phyloP scores from a whole-genome alignment of 495 filamentous ascomycete species.

The Xeromyces bisporus region DNA sequence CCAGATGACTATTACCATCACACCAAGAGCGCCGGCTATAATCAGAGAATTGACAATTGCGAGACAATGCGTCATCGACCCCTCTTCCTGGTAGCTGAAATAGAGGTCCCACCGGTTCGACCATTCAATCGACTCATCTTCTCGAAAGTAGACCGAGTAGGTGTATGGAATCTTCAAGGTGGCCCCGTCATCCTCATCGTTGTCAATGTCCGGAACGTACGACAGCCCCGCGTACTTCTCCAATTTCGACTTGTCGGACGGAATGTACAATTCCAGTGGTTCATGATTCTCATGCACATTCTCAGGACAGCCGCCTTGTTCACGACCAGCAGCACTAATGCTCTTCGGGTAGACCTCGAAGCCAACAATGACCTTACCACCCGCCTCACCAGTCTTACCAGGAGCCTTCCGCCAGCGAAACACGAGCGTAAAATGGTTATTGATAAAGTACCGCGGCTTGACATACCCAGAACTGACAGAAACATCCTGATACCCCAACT shows the following conservation, averaged over 20 bases:
- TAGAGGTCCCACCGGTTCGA: conserved; percentile 80
- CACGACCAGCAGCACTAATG: conserved; percentile 44
- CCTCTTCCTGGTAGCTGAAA: conserved; percentile 80
- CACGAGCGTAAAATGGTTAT: conserved; percentile 84
- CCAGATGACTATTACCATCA: conserved; percentile 74
- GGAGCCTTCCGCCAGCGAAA: conserved; percentile 68
- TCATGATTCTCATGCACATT: conserved; percentile 44
- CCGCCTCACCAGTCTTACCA: conserved; percentile 45
- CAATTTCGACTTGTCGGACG: conserved; percentile 40
- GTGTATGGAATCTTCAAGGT: conserved; percentile 72
- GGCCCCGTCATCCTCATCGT: conserved; percentile 47
- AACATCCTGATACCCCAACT: conserved; percentile 64
- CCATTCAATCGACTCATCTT: conserved; percentile 75
- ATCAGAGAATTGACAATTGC: conserved; percentile 84
- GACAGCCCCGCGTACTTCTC: conserved; percentile 42
- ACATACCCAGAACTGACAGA: conserved; percentile 33
- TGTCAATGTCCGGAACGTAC: conserved; percentile 37
- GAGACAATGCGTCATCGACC: conserved; percentile 76
- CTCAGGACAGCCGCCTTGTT: conserved; percentile 46
- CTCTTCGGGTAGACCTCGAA: conserved; percentile 92
- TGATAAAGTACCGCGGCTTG: conserved; percentile 56
- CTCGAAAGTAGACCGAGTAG: conserved; percentile 84
- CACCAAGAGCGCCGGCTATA: conserved; percentile 67
- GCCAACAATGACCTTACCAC: conserved; percentile 71
- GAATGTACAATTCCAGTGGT: conserved; percentile 50